These are phyloP conservation scores for Pyrus pyrifolia DNA, from an alignment of 306 rosid genomes.

Conservation along the genomic window DNA sequence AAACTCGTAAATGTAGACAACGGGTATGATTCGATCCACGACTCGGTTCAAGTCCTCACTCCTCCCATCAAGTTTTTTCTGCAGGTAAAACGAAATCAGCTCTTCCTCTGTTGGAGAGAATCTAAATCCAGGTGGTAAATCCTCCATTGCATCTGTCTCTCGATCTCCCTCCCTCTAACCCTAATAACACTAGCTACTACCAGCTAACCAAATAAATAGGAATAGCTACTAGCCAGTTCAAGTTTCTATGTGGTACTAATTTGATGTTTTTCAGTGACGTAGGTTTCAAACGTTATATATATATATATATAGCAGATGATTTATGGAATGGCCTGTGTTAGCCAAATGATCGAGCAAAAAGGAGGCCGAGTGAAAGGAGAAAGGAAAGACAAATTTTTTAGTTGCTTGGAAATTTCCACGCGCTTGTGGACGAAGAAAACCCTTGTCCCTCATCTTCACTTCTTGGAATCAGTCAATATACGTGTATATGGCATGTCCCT, in stretches of 20 bases:
- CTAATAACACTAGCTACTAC: no score
- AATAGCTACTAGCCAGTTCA: neutral
- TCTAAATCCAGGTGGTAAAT: constrained; percentile 65
- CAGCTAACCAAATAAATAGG: neutral
- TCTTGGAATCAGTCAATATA: no score
- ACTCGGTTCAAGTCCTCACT: constrained; percentile 27
- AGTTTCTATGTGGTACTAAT: neutral
- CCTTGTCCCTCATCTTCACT: neutral
- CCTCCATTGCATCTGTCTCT: constrained; percentile 28
- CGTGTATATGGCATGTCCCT: no score
- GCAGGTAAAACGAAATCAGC: constrained; percentile 55
- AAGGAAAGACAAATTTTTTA: neutral
- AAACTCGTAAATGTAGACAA: constrained; percentile 51
- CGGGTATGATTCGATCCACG: constrained; percentile 53
- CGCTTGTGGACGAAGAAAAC: neutral
- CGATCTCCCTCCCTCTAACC: neutral
- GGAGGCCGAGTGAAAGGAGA: constrained; percentile 17
- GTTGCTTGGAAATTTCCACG: constrained; percentile 22
- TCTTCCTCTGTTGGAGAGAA: constrained; percentile 92
- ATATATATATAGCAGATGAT: neutral
- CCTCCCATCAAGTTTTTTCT: constrained; percentile 49
- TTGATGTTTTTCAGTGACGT: neutral
- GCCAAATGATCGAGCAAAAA: constrained; percentile 4
- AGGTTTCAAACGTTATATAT: neutral
- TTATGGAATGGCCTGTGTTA: neutral